A percentile compares a stretch with the other conserved stretches of the same genome.
phyloP scores from a whole-genome alignment of 768 basidiomycete species.

The Leccinellum albellum region DNA sequence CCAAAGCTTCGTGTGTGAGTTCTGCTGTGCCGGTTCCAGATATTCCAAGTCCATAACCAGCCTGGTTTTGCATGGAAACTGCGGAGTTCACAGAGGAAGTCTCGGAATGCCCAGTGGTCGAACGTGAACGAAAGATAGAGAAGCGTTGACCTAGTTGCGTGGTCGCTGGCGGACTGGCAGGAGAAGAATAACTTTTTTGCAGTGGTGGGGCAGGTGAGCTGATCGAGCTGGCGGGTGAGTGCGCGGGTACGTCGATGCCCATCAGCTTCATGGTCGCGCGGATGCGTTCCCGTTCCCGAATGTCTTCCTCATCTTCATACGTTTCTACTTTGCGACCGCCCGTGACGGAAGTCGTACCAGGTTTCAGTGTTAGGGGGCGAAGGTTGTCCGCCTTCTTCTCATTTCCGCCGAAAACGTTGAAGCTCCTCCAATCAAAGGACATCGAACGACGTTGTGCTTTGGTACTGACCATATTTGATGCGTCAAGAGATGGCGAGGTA shows the following conservation, averaged over 20 bases:
- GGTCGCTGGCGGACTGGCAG: constrained; percentile 27
- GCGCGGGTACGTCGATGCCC: constrained; percentile 75
- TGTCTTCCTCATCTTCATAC: constrained; percentile 89
- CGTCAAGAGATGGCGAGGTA: constrained; percentile 17
- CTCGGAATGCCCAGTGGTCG: constrained; percentile 42
- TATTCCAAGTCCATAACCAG: constrained; percentile 30
- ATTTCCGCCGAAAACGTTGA: constrained; percentile 60
- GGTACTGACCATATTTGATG: constrained; percentile 23
- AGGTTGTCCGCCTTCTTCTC: constrained; percentile 65
- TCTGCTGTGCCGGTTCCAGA: constrained; percentile 31
- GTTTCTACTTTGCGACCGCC: constrained; percentile 79
- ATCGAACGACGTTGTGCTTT: constrained; percentile 68
- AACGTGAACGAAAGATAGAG: constrained; percentile 65
- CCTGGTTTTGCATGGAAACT: constrained; percentile 35
- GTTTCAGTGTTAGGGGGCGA: constrained; percentile 71
- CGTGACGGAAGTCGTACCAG: constrained; percentile 53
- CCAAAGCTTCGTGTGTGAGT: constrained; percentile 72
- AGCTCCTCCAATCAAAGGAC: constrained; percentile 80
- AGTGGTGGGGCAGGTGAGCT: constrained; percentile 30
- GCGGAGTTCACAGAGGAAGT: constrained; percentile 47
- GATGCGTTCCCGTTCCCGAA: constrained; percentile 79
- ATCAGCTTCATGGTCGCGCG: constrained; percentile 91
- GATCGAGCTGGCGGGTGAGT: constrained; percentile 33
- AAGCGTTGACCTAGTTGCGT: constrained; percentile 47
- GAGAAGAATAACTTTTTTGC: constrained; percentile 41